Conservation (phyloP, 2,329 filamentous ascomycete species). For the Podosphaera xanthii region DNA sequence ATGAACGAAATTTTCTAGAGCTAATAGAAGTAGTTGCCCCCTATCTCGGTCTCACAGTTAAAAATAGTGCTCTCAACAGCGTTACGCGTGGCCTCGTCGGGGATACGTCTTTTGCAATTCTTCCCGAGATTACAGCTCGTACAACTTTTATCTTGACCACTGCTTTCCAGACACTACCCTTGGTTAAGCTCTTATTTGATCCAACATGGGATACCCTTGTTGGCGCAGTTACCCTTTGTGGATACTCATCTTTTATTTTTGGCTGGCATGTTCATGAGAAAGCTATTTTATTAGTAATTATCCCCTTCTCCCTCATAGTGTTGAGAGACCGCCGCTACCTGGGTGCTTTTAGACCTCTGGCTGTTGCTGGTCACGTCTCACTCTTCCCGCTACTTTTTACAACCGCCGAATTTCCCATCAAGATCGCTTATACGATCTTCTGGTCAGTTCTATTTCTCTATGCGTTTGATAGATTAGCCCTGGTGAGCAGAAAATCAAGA, state of each 20-base stretch:
- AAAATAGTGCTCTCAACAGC: conserved; percentile 55
- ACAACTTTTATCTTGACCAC: conserved; percentile 67
- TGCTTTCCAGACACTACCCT: conserved; percentile 54
- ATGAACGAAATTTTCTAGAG: conserved; percentile 1
- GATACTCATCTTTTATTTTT: conserved; percentile 89
- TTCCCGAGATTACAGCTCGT: conserved; percentile 64
- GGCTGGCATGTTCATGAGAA: conserved; percentile 99
- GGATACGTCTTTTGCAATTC: conserved; percentile 78
- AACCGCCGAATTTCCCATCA: conserved; percentile 76
- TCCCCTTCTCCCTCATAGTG: conserved; percentile 83
- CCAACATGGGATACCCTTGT: conserved; percentile 81
- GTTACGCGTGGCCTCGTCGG: conserved; percentile 85
- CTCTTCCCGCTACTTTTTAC: conserved; percentile 89
- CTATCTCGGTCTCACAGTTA: conserved; percentile 49
- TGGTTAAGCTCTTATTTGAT: conserved; percentile 58
- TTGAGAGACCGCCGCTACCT: conserved; percentile 77
- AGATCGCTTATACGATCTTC: conserved; percentile 75
- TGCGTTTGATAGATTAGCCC: conserved; percentile 68
- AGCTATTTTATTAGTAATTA: conserved; percentile 78
- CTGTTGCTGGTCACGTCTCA: conserved; percentile 83
- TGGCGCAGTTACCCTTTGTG: conserved; percentile 73
- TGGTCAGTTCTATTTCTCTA: conserved; percentile 78
- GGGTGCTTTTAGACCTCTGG: conserved; percentile 73
- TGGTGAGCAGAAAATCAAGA: conserved; percentile 54
- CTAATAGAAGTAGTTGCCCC: conserved; percentile 45